Evolutionary conservation across 2,329 filamentous ascomycete genomes (phyloP), one percentile per base, ranked within the genome.

Genomic region (Daldinia sp.): DNA sequence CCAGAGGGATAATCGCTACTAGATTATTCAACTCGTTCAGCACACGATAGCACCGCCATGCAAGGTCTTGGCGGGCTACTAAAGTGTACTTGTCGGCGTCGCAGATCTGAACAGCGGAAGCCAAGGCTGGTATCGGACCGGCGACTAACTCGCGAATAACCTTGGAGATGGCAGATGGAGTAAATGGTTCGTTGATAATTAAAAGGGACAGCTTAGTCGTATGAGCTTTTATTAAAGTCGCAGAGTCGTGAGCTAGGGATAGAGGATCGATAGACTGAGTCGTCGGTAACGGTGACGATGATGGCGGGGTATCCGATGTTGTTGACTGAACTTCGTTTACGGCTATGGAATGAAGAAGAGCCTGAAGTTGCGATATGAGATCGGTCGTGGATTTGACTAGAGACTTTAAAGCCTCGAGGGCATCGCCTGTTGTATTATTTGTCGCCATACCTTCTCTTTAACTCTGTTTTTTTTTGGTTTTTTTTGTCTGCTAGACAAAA

Each of bases 191-290:
- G 72, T 92, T 97, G 72, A 96, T 90, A 1, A 95, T 86, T 10
- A 98, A 85, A 0, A 97, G 88, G 0, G 92, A 94, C 23, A 97
- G 83, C 66, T 96, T 97, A 4, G 93, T 97, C 1, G 89, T 86
- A 74, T 97, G 93, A 0, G 93, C 92, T 74, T 87, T 89, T 61
- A 97, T 86, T 4, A 96, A 82, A 23, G 83, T 85, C 0, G 92
- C 86, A 0, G 91, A 85, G 71, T 94, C 90, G 70, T 86, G 85
- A 30, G 94, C 87, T 60, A 94, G 83, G 11, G 87, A 79, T 21
- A 97, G 83, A 8, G 87, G 82, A 66, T 90, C 77, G 73, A 86
- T 67, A n/a, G 75, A 62, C 11, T 72, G 45, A n/a, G 63, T 17
- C 27, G 47, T 35, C 68, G 62, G 35, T 11, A 56, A 55, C 10